Percentiles rank a stretch among this genome's conserved stretches.
These are phyloP conservation scores for Fraxinus paxiana DNA, from an alignment of 305 asterid species.

Conservation along the genomic window DNA sequence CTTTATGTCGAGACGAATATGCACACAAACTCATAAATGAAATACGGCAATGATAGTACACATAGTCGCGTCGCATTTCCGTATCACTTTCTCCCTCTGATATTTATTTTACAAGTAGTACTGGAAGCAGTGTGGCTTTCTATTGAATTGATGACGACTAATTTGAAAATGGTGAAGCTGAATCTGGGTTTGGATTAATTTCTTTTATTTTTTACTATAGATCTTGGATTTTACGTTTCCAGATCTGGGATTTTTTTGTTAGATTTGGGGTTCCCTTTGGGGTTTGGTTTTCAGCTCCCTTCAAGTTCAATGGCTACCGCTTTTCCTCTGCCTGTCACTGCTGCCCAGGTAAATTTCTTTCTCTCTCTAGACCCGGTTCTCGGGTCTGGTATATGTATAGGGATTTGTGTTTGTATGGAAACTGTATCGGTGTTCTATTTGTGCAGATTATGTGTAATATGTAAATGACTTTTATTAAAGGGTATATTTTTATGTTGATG, in stretches of 20 bases:
- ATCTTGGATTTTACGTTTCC: conserved; percentile 43
- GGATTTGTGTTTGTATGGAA: neutral
- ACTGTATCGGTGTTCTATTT: neutral
- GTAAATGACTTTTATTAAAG: neutral
- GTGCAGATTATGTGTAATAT: neutral
- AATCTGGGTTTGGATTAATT: conserved; percentile 28
- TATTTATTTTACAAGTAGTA: neutral
- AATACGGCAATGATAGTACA: neutral
- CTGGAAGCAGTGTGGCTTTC: neutral
- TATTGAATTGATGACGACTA: conserved; percentile 23
- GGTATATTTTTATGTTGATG: neutral
- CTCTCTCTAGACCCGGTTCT: no score
- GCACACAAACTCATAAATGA: no score
- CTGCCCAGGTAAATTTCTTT: conserved; percentile 61
- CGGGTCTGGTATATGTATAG: no score
- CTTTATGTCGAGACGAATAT: neutral
- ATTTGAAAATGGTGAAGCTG: conserved; percentile 33
- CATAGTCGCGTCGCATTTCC: neutral
- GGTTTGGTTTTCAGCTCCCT: neutral
- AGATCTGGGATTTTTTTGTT: conserved; percentile 60
- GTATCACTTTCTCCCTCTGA: neutral
- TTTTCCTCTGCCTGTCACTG: conserved; percentile 81
- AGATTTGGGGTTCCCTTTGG: conserved; percentile 26
- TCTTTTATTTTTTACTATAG: conserved; percentile 22
- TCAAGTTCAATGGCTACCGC: conserved; percentile 58